Base-by-base conservation (phyloP, 2,329 filamentous ascomycete genomes). In the Sarocladium oryzae region DNA sequence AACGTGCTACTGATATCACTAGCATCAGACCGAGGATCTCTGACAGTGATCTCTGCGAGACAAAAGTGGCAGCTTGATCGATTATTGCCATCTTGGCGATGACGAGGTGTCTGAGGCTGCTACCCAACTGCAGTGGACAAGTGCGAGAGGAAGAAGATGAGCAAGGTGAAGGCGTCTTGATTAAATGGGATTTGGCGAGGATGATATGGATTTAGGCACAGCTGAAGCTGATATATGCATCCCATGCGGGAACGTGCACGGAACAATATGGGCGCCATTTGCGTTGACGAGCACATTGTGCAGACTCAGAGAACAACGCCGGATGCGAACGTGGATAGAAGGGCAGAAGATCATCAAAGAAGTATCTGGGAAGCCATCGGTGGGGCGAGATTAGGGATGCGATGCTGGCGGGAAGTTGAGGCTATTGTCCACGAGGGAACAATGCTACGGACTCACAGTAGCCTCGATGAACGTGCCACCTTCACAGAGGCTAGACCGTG, bases 181-280 rank as follows among this genome's bases (percentile, higher is more conserved):
- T n/a, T n/a, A n/a, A n/a, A n/a, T n/a, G n/a, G n/a, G n/a, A n/a
- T n/a, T n/a, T n/a, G n/a, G n/a, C n/a, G n/a, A n/a, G n/a, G n/a
- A n/a, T n/a, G n/a, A n/a, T n/a, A n/a, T n/a, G n/a, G n/a, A n/a
- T n/a, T n/a, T n/a, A n/a, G n/a, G n/a, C n/a, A n/a, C n/a, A n/a
- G n/a, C n/a, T n/a, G n/a, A n/a, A n/a, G n/a, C n/a, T n/a, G n/a
- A n/a, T n/a, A n/a, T n/a, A n/a, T n/a, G n/a, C n/a, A n/a, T n/a
- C n/a, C n/a, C n/a, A n/a, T n/a, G 11, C 23, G 28, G 43, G 43
- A 33, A 33, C 43, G 43, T 48, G 43, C 43, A 23, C 20, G 33
- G 43, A 48, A 48, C 43, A 48, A 48, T 48, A 16, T 9, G 9
- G 10, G 15, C 24, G 28, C n/a, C 43, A 33, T 21, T 4, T 4